phyloP scores from a whole-genome alignment of 768 basidiomycete genomes.

The Podaxis sp. region DNA sequence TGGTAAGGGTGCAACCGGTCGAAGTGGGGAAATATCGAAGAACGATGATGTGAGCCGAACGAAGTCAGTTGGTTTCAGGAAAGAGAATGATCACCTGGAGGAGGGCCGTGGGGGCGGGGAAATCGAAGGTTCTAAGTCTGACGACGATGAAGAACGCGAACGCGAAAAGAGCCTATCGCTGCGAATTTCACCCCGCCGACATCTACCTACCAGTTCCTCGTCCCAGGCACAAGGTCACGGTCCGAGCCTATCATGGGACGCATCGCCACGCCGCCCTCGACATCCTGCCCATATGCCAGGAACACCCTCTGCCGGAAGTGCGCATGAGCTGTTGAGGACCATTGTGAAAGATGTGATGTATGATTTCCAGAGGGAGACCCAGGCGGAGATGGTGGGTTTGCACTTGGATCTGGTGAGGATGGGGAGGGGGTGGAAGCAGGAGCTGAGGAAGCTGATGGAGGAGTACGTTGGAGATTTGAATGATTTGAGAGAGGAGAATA shows the following conservation, averaged over 20 bases:
- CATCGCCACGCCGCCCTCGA: constrained; percentile 33
- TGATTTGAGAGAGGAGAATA: constrained; percentile 64
- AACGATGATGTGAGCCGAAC: constrained; percentile 25
- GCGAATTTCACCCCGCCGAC: constrained; percentile 56
- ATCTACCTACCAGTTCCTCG: constrained; percentile 15
- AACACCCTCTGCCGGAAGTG: constrained; percentile 22
- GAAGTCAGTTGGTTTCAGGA: constrained; percentile 47
- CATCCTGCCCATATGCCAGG: constrained; percentile 1
- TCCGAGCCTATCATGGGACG: constrained; percentile 31
- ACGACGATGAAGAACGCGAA: constrained; percentile 22
- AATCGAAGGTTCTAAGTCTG: constrained; percentile 13
- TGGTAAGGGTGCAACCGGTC: constrained; percentile 15
- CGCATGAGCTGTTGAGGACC: constrained; percentile 58
- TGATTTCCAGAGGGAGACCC: constrained; percentile 66
- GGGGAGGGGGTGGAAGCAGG: constrained; percentile 65
- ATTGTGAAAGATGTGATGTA: constrained; percentile 70
- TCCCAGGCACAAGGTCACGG: constrained; percentile 6
- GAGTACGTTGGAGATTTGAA: constrained; percentile 57
- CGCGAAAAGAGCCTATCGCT: constrained; percentile 40
- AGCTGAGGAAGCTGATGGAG: constrained; percentile 57
- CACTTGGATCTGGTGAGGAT: constrained; percentile 71
- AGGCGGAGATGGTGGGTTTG: constrained; percentile 68
- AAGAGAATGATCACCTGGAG: constrained; percentile 22
- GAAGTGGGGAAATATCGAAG: constrained; percentile 17
- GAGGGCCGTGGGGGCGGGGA: not conserved